Evolutionary conservation across 768 basidiomycete species (phyloP).

Genomic region (Daedaleopsis nitida): DNA sequence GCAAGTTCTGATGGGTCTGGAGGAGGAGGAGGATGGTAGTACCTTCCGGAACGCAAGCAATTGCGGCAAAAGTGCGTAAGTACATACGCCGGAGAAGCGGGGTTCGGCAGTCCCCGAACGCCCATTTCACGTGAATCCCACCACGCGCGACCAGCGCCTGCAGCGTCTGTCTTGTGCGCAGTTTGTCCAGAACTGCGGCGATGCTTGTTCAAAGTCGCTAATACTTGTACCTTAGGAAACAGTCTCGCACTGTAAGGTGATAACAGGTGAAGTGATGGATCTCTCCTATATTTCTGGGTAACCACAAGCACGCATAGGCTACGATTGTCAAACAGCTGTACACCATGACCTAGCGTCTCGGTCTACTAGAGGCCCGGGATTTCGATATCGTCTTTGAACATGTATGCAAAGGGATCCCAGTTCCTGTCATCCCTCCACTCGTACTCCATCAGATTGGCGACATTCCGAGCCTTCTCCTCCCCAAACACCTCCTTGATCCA

Average conservation of each 20-base stretch:
- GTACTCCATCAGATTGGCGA: background rate
- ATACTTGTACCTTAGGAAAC: too few species aligned
- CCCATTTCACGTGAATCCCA: constrained; percentile 1
- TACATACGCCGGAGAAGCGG: constrained; percentile 1
- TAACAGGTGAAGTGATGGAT: too few species aligned
- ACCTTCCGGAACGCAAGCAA: background rate
- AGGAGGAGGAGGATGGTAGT: background rate
- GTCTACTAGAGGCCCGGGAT: too few species aligned
- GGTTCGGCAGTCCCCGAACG: background rate
- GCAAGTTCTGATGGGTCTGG: background rate
- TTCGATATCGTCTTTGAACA: background rate
- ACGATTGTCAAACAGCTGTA: too few species aligned
- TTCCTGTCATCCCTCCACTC: background rate
- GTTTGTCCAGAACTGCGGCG: too few species aligned
- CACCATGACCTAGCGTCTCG: too few species aligned
- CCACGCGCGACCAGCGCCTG: too few species aligned
- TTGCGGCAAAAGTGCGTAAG: background rate
- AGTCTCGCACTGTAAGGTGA: too few species aligned
- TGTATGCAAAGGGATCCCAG: background rate
- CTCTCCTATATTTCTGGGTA: too few species aligned
- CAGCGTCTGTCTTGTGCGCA: too few species aligned
- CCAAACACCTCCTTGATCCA: background rate
- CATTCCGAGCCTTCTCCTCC: background rate
- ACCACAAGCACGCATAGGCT: too few species aligned
- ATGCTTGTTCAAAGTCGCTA: too few species aligned